Evolutionary conservation across 225 moss, liverwort and hornwort species (phyloP).

Genomic region (Lunularia cruciata): DNA sequence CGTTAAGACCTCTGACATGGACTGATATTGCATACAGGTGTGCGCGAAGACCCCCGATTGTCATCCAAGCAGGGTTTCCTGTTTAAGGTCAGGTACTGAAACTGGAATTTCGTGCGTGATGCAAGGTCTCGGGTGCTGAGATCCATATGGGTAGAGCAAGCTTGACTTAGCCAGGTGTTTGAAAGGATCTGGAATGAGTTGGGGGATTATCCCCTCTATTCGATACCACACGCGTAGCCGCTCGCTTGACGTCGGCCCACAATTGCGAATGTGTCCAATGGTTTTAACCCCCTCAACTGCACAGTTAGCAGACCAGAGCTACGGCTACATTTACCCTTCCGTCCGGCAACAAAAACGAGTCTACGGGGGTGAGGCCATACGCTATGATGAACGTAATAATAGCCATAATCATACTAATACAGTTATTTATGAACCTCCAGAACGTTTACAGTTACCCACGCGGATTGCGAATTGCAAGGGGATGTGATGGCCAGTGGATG

Average conservation of each 20-base stretch:
- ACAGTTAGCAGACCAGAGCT: not conserved
- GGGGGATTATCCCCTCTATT: not conserved
- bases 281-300: too few species aligned
- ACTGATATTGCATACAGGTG: not conserved
- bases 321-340: constrained; percentile 7
- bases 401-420: constrained; percentile 17
- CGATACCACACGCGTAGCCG: not conserved
- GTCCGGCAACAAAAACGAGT: not conserved
- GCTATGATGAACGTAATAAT: constrained; percentile 14
- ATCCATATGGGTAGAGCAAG: not conserved
- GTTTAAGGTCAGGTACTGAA: not conserved
- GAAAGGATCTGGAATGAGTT: not conserved
- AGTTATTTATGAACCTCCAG: constrained; percentile 13
- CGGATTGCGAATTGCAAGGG: constrained; percentile 11
- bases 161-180: not conserved
- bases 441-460: constrained; percentile 20
- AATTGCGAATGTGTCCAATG: too few species aligned
- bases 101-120: not conserved
- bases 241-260: not conserved
- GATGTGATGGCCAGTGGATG: not conserved
- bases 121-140: not conserved
- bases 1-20: not conserved
- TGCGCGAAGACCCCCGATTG: not conserved
- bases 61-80: too few species aligned
- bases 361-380: not conserved